Evolutionary conservation across 2,329 filamentous ascomycete genomes (phyloP).

Genomic region (Pseudopyricularia cyperi): DNA sequence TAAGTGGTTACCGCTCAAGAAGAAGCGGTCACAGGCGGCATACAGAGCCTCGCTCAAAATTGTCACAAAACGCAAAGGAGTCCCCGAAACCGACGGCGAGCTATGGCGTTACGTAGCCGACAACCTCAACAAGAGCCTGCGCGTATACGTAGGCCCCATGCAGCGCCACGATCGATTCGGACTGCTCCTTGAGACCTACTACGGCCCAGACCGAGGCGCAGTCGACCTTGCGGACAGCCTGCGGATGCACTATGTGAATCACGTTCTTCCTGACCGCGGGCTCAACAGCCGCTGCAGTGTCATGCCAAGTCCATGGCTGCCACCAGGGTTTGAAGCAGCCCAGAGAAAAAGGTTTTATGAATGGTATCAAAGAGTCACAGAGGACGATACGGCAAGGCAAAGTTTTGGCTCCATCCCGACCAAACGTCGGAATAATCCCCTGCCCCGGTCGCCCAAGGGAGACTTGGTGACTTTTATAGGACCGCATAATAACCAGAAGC

Average conservation of each 20-base stretch:
- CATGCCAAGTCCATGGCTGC: conserved; percentile 25
- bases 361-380: conserved; percentile 14
- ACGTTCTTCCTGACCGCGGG: conserved; percentile 22
- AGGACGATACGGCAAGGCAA: conserved; percentile 8
- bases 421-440: conserved; percentile 5
- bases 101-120: conserved; percentile 2
- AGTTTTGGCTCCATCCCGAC: conserved; percentile 8
- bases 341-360: conserved; percentile 16
- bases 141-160: conserved; percentile 23
- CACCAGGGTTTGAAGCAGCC: conserved; percentile 19
- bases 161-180: conserved; percentile 20
- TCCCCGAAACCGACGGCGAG: conserved; percentile 1
- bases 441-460: conserved; percentile 8
- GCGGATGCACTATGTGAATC: conserved; percentile 26
- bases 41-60: background rate
- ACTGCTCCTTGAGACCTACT: conserved; percentile 25
- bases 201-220: conserved; percentile 22
- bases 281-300: conserved; percentile 12
- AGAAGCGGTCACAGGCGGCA: background rate
- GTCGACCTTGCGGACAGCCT: conserved; percentile 22
- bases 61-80: background rate
- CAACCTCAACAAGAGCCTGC: conserved; percentile 5
- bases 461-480: conserved; percentile 14
- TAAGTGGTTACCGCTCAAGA: background rate
- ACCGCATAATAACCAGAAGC: conserved; percentile 12